These are phyloP conservation scores for Coniochaeta sp. DNA, from an alignment of 2,329 filamentous ascomycete genomes.

Conservation along the genomic window DNA sequence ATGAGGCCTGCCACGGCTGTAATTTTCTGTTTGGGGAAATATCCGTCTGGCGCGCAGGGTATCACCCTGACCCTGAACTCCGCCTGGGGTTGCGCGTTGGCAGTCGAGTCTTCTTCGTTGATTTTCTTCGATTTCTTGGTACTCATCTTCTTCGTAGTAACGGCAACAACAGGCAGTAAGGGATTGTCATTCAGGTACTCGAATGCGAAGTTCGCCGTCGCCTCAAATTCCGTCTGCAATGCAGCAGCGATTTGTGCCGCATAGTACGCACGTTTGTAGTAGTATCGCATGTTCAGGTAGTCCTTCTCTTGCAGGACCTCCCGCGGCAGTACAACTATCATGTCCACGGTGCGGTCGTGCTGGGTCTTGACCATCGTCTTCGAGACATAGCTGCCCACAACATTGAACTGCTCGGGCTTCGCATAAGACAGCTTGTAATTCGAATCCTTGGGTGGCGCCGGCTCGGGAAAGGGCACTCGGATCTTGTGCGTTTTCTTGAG, in stretches of 20 bases:
- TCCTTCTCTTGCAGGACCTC: conserved; percentile 88
- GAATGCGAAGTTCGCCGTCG: conserved; percentile 52
- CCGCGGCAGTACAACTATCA: conserved; percentile 79
- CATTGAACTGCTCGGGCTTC: conserved; percentile 71
- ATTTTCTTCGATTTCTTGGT: conserved; percentile 3
- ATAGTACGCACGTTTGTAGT: conserved; percentile 91
- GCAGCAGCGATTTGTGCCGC: conserved; percentile 71
- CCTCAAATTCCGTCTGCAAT: conserved; percentile 49
- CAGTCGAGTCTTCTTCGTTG: conserved; percentile 8
- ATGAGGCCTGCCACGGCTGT: conserved; percentile 63
- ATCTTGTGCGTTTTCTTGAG: conserved; percentile 62
- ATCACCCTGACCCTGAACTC: conserved; percentile 66
- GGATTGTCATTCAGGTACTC: conserved; percentile 64
- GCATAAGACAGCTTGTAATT: conserved; percentile 77
- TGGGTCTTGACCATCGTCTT: conserved; percentile 65
- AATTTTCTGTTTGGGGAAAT: conserved; percentile 68
- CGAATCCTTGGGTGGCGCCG: conserved; percentile 64
- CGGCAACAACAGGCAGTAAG: conserved; percentile 61
- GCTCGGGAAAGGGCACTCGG: conserved; percentile 77
- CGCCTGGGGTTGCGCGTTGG: conserved; percentile 15
- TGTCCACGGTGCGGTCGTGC: conserved; percentile 57
- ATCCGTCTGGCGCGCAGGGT: conserved; percentile 59
- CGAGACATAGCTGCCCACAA: conserved; percentile 79
- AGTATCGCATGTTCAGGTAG: conserved; percentile 86
- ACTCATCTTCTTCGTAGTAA: conserved; percentile 28